Percentiles rank a stretch among this genome's conserved stretches.
Evolutionary conservation across 2,329 filamentous ascomycete genomes (phyloP).

Genomic region (Alternaria longipes): DNA sequence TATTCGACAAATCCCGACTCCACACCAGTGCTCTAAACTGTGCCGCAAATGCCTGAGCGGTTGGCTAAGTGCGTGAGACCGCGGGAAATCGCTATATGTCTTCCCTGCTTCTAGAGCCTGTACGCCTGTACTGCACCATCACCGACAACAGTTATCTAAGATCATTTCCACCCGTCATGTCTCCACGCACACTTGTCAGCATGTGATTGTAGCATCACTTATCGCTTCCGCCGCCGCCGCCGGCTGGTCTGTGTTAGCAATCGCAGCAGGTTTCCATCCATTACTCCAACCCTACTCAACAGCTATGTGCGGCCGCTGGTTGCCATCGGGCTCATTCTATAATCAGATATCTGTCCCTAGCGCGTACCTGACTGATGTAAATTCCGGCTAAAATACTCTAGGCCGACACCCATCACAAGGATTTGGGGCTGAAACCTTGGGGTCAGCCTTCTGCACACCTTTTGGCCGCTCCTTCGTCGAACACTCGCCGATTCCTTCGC

Average conservation of each 20-base stretch:
- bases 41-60: not conserved
- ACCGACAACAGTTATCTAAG: not conserved
- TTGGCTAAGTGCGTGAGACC: not conserved
- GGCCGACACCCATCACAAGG: not conserved
- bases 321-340: not conserved
- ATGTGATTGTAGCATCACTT: not conserved
- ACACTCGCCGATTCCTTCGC: slow-evolving; percentile 3
- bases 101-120: not conserved
- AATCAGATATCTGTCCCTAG: not conserved
- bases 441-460: not conserved
- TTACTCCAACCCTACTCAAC: not conserved
- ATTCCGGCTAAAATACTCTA: not conserved
- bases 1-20: not conserved
- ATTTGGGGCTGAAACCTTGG: not conserved
- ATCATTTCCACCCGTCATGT: not conserved
- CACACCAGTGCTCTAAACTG: not conserved
- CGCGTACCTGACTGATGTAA: not conserved
- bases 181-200: not conserved
- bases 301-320: not conserved
- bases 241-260: not conserved
- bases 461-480: not conserved
- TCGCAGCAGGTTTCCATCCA: not conserved
- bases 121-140: not conserved
- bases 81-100: not conserved
- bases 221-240: not conserved